Percentiles rank a stretch among this genome's conserved stretches.
Evolutionary conservation across 169 alveolate species (phyloP).

Genomic region (Fabrea salina): DNA sequence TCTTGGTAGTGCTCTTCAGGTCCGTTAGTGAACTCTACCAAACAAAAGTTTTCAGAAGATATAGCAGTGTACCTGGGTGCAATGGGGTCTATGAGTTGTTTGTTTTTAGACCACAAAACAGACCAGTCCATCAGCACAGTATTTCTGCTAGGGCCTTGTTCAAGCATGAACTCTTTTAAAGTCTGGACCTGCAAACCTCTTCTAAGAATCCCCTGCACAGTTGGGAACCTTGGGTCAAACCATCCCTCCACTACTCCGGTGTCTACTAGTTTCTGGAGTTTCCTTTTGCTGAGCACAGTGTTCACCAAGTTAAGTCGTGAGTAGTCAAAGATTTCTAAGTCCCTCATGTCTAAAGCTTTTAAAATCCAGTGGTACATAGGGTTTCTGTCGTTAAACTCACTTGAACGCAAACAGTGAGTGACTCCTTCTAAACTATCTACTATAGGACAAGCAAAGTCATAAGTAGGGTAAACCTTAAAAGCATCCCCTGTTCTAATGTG

Average conservation of each 20-base stretch:
- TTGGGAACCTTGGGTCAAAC: conserved; percentile 98
- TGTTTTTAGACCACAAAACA: conserved; percentile 97
- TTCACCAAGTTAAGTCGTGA: conserved; percentile 91
- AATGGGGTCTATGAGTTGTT: conserved; percentile 91
- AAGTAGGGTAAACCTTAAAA: conserved; percentile 97
- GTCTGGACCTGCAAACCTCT: conserved; percentile 97
- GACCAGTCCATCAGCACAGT: conserved; percentile 99
- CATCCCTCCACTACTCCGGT: conserved; percentile 92
- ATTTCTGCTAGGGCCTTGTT: conserved; percentile 97
- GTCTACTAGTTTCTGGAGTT: conserved; percentile 94
- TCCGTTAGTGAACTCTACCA: conserved; percentile 61
- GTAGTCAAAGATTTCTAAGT: conserved; percentile 93
- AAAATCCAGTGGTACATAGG: conserved; percentile 95
- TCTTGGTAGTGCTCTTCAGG: conserved; percentile 66
- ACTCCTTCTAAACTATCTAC: conserved; percentile 97
- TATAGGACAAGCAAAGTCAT: conserved; percentile 99
- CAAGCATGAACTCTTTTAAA: conserved; percentile 94
- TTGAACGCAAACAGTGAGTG: conserved; percentile 97
- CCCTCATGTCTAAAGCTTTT: conserved; percentile 81
- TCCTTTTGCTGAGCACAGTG: conserved; percentile 96
- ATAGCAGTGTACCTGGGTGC: conserved; percentile 93
- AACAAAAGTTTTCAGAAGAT: conserved; percentile 50
- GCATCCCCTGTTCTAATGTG: conserved; percentile 93
- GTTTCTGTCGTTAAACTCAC: conserved; percentile 97
- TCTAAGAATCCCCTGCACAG: conserved; percentile 96